A percentile compares a stretch with the other conserved stretches of the same genome.
These are phyloP conservation scores for Torulaspora pretoriensis DNA, from an alignment of 1,139 yeast genomes.

Conservation along the genomic window DNA sequence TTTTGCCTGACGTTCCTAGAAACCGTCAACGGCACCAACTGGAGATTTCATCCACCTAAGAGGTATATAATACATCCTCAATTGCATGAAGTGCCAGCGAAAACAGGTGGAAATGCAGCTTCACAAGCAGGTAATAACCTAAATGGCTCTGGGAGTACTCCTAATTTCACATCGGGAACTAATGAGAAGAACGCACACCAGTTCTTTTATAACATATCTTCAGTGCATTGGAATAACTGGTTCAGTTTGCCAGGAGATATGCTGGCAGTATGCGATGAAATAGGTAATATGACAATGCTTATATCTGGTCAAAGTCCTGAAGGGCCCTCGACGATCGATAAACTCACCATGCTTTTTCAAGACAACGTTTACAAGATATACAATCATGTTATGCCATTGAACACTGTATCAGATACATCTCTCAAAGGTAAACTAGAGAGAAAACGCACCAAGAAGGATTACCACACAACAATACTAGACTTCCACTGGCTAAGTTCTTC, in stretches of 20 bases:
- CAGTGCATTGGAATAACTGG: constrained; percentile 37
- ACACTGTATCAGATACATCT: constrained; percentile 13
- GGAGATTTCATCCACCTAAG: constrained; percentile 37
- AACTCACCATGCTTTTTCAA: constrained; percentile 35
- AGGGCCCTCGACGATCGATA: constrained; percentile 36
- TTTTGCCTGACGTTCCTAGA: constrained; percentile 36
- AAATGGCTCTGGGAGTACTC: constrained; percentile 14
- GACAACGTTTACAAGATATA: constrained; percentile 36
- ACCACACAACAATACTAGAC: constrained; percentile 31
- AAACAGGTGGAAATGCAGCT: constrained; percentile 1
- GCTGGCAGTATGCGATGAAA: constrained; percentile 37
- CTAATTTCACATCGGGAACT: constrained; percentile 10
- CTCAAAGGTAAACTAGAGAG: constrained; percentile 24
- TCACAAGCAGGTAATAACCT: constrained; percentile 3
- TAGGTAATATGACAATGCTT: constrained; percentile 36
- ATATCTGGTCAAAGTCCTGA: constrained; percentile 36
- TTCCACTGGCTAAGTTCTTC: constrained; percentile 37
- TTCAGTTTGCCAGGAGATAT: constrained; percentile 36
- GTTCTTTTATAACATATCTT: constrained; percentile 30
- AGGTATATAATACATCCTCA: constrained; percentile 34
- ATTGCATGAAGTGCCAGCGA: constrained; percentile 25
- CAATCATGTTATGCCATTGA: constrained; percentile 30
- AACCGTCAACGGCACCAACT: constrained; percentile 36
- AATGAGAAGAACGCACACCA: constrained; percentile 18
- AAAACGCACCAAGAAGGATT: constrained; percentile 34